Evolutionary conservation across 2,329 filamentous ascomycete genomes (phyloP).

Genomic region (Nannizziopsis arthrosporioides): DNA sequence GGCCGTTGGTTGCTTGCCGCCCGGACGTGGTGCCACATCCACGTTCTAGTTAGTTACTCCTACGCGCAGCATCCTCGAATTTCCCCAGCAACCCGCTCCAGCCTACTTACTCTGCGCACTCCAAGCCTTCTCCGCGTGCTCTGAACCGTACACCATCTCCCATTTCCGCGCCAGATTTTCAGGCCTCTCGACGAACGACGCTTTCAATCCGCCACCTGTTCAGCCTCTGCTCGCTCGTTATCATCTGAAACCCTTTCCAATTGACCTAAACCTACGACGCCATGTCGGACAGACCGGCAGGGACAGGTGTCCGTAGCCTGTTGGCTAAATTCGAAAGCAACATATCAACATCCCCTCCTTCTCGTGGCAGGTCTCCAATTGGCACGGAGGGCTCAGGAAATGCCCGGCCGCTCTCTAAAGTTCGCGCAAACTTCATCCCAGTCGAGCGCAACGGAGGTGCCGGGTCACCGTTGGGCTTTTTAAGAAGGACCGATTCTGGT

Average conservation of each 20-base stretch:
- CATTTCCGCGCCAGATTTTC: slow-evolving; percentile 1
- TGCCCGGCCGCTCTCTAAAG: slow-evolving; percentile 57
- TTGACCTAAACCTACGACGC: slow-evolving; percentile 1
- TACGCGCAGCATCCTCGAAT: slow-evolving; percentile 1
- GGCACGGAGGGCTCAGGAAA: slow-evolving; percentile 31
- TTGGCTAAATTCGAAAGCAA: slow-evolving; percentile 71
- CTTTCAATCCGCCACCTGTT: not conserved
- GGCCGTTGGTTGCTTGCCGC: not conserved
- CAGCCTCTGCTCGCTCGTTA: not conserved
- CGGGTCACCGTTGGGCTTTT: slow-evolving; percentile 27
- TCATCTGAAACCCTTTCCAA: not conserved
- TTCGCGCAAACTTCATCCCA: slow-evolving; percentile 63
- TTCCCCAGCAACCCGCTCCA: slow-evolving; percentile 6
- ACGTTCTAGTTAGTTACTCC: slow-evolving; percentile 2
- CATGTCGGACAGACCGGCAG: slow-evolving; percentile 16
- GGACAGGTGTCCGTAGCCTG: slow-evolving; percentile 56
- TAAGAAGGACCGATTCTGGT: slow-evolving; percentile 32
- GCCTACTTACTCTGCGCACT: not conserved
- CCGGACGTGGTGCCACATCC: not conserved
- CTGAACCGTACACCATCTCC: slow-evolving; percentile 2
- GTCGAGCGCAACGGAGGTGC: slow-evolving; percentile 41
- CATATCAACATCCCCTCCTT: slow-evolving; percentile 51
- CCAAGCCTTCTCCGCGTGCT: slow-evolving; percentile 8
- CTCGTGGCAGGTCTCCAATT: slow-evolving; percentile 58
- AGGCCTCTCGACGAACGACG: not conserved